Evolutionary conservation across 1,139 yeast species (phyloP).

Genomic region (Debaryomyces nepalensis): DNA sequence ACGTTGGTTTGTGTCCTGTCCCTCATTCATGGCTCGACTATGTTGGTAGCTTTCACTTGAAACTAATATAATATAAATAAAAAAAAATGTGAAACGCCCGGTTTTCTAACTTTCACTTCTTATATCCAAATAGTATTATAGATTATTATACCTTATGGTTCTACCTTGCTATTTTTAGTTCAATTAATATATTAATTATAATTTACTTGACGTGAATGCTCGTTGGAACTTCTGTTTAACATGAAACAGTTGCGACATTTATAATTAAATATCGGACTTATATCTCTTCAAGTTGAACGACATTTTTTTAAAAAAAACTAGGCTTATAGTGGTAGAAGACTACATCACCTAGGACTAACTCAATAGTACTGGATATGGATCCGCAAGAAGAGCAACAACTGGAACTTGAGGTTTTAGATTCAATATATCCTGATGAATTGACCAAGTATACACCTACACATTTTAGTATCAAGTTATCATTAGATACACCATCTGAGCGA

Average conservation of each 20-base stretch:
- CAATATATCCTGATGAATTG: slow-evolving; percentile 93
- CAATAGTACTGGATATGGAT: slow-evolving; percentile 55
- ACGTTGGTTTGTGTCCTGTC: not conserved
- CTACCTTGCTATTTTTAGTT: not conserved
- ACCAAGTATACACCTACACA: slow-evolving; percentile 43
- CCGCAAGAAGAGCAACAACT: slow-evolving; percentile 74
- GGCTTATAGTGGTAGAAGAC: not conserved
- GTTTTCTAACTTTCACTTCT: not conserved
- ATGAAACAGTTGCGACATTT: slow-evolving; percentile 7
- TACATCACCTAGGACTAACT: too few relatives aligned
- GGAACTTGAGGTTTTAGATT: slow-evolving; percentile 81
- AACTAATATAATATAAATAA: not conserved
- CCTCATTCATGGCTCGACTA: slow-evolving; percentile 4
- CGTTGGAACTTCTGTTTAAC: not conserved
- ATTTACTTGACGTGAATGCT: not conserved
- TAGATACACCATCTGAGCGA: slow-evolving; percentile 65
- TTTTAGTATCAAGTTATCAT: slow-evolving; percentile 49
- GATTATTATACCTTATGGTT: not conserved
- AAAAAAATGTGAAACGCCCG: not conserved
- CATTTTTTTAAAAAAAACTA: not conserved
- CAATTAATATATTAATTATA: not conserved
- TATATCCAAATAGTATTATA: not conserved
- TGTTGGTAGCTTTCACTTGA: not conserved
- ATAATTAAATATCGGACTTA: not conserved
- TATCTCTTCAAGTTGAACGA: not conserved